A percentile compares a stretch with the other conserved stretches of the same genome.
These are phyloP conservation scores for Phylloboletellus chloephorus DNA, from an alignment of 1,284 basidiomycete species.

Conservation along the genomic window DNA sequence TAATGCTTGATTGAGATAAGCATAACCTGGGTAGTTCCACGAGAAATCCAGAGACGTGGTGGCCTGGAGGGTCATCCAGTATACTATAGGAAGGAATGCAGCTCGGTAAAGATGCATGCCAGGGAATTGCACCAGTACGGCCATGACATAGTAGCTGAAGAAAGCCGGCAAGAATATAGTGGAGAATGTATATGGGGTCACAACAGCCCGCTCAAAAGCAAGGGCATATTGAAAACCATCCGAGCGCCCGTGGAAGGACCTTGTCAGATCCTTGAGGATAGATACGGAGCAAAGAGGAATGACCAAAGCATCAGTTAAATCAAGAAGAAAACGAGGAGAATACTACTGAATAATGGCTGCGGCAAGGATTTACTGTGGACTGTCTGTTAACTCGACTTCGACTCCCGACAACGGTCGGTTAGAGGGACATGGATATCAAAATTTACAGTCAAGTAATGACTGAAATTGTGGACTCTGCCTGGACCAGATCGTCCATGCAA, in stretches of 20 bases:
- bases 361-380: too few relatives aligned
- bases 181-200: slow-evolving; percentile 21
- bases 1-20: slow-evolving; percentile 24
- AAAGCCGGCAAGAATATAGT: slow-evolving; percentile 19
- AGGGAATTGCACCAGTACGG: slow-evolving; percentile 28
- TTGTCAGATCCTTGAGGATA: slow-evolving; percentile 5
- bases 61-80: slow-evolving; percentile 15
- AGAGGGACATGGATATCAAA: too few relatives aligned
- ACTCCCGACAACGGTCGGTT: too few relatives aligned
- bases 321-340: too few relatives aligned
- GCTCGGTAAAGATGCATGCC: slow-evolving; percentile 14
- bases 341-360: too few relatives aligned
- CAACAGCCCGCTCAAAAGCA: slow-evolving; percentile 14
- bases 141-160: slow-evolving; percentile 24
- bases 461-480: too few relatives aligned
- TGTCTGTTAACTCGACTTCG: too few relatives aligned
- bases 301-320: slow-evolving; percentile 18
- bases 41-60: slow-evolving; percentile 24
- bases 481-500: too few relatives aligned
- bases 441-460: too few relatives aligned
- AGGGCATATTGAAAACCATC: slow-evolving; percentile 9
- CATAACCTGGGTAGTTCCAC: slow-evolving; percentile 8
- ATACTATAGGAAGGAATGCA: slow-evolving; percentile 26
- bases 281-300: neutral
- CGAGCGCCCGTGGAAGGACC: slow-evolving; percentile 7